A percentile compares a stretch with the other conserved stretches of the same genome.
Conservation (phyloP, 352 stramenopile species). For the Aphanomyces stellatus region DNA sequence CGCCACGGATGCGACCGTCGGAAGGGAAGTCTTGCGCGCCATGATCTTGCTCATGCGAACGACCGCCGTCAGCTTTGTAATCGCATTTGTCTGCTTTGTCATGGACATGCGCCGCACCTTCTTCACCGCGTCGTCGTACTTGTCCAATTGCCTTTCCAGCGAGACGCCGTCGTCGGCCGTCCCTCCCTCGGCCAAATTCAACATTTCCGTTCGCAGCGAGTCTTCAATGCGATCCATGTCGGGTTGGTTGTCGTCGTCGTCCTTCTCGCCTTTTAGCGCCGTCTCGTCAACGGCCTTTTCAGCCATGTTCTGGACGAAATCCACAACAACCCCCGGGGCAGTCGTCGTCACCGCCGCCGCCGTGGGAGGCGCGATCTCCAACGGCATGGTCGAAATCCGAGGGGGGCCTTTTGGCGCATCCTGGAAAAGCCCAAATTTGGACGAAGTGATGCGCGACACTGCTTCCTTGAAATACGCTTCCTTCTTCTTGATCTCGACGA, state of each 20-base stretch:
- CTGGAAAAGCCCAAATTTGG: slow-evolving; percentile 28
- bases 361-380: background rate
- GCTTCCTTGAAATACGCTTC: slow-evolving; percentile 64
- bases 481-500: slow-evolving; percentile 53
- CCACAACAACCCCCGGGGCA: background rate
- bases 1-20: background rate
- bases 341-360: background rate
- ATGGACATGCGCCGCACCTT: slow-evolving; percentile 43
- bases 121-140: slow-evolving; percentile 58
- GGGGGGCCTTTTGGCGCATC: background rate
- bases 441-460: slow-evolving; percentile 47
- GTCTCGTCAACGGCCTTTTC: slow-evolving; percentile 16
- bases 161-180: slow-evolving; percentile 20
- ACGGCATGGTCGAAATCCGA: too few species aligned
- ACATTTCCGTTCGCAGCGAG: slow-evolving; percentile 48
- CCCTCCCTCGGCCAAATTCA: slow-evolving; percentile 53
- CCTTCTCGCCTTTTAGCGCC: too few species aligned
- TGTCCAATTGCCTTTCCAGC: slow-evolving; percentile 34
- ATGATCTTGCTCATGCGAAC: background rate
- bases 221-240: slow-evolving; percentile 54
- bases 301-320: background rate
- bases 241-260: background rate
- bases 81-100: slow-evolving; percentile 16
- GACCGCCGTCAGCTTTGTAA: background rate
- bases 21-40: background rate